Evolutionary conservation across 805 yeast genomes (phyloP), one percentile per base, ranked within the genome.

Genomic region (Starmera quercuum): DNA sequence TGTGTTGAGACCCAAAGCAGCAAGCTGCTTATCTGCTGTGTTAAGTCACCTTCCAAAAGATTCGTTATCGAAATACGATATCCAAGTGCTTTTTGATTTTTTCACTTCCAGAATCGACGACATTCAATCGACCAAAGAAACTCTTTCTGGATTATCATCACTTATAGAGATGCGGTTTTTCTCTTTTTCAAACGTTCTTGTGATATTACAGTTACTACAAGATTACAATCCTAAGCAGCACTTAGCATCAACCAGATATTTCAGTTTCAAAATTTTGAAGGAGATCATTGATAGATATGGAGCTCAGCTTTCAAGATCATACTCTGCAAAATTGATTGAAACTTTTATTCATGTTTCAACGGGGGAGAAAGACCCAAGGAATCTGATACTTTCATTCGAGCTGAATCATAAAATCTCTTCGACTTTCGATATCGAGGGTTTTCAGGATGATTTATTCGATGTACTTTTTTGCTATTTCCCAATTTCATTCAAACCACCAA

Each of bases 281-380:
- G 49, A 52, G 5, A 31, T 74, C 7, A 48, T 67, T 12, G 36
- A 45, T 5, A 51, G 42, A 20, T 60, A 61, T 36, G 30, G 42
- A 3, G 50, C 46, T 7, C 51, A 41, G 17, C 32, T 54, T 15
- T 17, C 35, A 5, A 40, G 35, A 23, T 13, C 16, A 7, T n/a
- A 38, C 3, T 60, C 59, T 18, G 71, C 70, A 21, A 44, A 53
- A 4, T 75, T 68, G 33, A 65, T 84, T 22, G 54, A 68, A 25
- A 55, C 81, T 0, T 88, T 82, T 42, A 51, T 84, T 23, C 75
- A 76, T 37, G 51, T 86, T 20, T 83, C 95, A 3, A 65, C 75
- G 12, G 95, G 95, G 25, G 99, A 92, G 51, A 94, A 92, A 47
- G 98, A 92, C 56, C 99, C 99, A 4, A 69, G 83, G 39, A 92